phyloP scores from a whole-genome alignment of 108 stramenopile species.

The Pseudonitzschia multistriata region DNA sequence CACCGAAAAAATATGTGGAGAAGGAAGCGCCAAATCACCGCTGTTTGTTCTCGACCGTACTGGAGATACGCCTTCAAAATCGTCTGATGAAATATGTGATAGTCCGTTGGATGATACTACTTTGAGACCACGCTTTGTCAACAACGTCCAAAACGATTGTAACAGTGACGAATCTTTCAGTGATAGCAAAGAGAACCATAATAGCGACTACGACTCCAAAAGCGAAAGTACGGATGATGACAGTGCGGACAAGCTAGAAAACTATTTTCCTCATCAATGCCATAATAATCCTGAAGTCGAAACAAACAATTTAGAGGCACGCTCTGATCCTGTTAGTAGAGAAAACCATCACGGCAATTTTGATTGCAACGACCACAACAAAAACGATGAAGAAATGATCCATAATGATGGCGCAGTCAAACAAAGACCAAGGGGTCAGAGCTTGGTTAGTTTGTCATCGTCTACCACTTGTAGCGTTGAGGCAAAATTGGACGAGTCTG shows the following conservation, averaged over 20 bases:
- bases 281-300: neutral
- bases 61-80: conserved; percentile 22
- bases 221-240: neutral
- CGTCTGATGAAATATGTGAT: conserved; percentile 39
- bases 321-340: neutral
- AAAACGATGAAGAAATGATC: conserved; percentile 9
- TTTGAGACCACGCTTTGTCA: neutral
- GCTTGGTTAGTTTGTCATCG: conserved; percentile 29
- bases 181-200: neutral
- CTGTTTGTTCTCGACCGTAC: conserved; percentile 71
- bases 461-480: conserved; percentile 38
- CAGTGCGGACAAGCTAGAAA: conserved; percentile 17
- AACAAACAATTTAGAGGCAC: neutral
- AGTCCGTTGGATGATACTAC: conserved; percentile 17
- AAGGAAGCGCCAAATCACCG: conserved; percentile 11
- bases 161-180: neutral
- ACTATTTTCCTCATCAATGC: neutral
- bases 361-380: neutral
- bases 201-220: neutral
- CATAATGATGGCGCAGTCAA: neutral
- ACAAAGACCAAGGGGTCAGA: conserved; percentile 23
- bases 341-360: neutral
- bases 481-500: conserved; percentile 27
- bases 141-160: conserved; percentile 3
- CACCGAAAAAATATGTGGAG: neutral